These are phyloP conservation scores for Primulina eburnea DNA, from an alignment of 257 asterid genomes.

Conservation along the genomic window DNA sequence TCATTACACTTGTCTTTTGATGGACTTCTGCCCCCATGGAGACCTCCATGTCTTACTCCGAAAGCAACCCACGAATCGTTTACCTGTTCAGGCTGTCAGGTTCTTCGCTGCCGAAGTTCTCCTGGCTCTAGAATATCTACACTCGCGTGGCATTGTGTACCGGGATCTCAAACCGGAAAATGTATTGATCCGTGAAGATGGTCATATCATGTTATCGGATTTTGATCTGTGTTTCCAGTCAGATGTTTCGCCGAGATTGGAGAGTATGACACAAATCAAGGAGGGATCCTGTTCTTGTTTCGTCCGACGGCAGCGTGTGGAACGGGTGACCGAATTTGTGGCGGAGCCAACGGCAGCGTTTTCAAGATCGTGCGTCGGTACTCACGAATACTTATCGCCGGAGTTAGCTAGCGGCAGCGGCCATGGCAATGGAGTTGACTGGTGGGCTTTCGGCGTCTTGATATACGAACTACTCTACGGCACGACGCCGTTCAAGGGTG, in stretches of 20 bases:
- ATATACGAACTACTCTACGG: slow-evolving; percentile 68
- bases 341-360: slow-evolving; percentile 81
- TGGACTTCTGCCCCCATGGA: slow-evolving; percentile 80
- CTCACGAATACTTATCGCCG: slow-evolving; percentile 87
- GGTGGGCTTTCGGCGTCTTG: slow-evolving; percentile 94
- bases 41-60: slow-evolving; percentile 74
- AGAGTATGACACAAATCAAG: slow-evolving; percentile 26
- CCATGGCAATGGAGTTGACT: slow-evolving; percentile 89
- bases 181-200: slow-evolving; percentile 71
- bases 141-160: slow-evolving; percentile 69
- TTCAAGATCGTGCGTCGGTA: slow-evolving; percentile 81
- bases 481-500: slow-evolving; percentile 77
- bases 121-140: slow-evolving; percentile 69
- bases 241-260: slow-evolving; percentile 50
- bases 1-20: slow-evolving; percentile 73
- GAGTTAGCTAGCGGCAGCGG: slow-evolving; percentile 69
- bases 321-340: slow-evolving; percentile 59
- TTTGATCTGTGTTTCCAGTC: slow-evolving; percentile 72
- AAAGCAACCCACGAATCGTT: slow-evolving; percentile 54
- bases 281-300: slow-evolving; percentile 21
- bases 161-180: slow-evolving; percentile 86
- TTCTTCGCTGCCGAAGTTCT: slow-evolving; percentile 76
- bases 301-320: slow-evolving; percentile 31
- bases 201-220: slow-evolving; percentile 80
- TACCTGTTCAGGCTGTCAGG: slow-evolving; percentile 54